Conservation (phyloP, 208 protist genomes). For the Hexamita inflata region DNA sequence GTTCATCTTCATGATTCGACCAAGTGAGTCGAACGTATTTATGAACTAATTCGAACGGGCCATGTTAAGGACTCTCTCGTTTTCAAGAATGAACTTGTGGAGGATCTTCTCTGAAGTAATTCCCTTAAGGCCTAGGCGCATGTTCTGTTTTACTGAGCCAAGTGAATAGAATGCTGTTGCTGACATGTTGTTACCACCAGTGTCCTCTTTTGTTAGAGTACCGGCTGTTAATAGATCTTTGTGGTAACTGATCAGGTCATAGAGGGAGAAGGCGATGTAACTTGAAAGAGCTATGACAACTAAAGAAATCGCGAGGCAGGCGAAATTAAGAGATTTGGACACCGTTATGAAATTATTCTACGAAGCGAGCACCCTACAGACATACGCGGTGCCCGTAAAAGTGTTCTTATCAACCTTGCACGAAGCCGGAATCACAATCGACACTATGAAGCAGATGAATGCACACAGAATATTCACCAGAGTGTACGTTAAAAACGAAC, state of each 20-base stretch:
- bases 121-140: background rate
- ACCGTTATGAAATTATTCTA: no score
- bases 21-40: background rate
- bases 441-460: no score
- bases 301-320: background rate
- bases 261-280: background rate
- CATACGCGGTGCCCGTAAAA: background rate
- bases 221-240: background rate
- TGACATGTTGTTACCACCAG: background rate
- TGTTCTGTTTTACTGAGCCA: background rate
- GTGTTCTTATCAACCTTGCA: background rate
- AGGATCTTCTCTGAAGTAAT: background rate
- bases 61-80: background rate
- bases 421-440: background rate
- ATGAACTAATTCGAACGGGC: background rate
- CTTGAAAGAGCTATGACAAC: background rate
- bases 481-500: background rate
- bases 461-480: background rate
- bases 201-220: background rate
- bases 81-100: background rate
- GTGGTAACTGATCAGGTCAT: background rate
- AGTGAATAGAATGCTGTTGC: background rate
- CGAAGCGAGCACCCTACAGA: background rate
- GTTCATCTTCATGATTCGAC: background rate
- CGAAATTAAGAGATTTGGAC: no score